phyloP scores from a whole-genome alignment of 2,329 filamentous ascomycete species.

The Monilinia polystroma region DNA sequence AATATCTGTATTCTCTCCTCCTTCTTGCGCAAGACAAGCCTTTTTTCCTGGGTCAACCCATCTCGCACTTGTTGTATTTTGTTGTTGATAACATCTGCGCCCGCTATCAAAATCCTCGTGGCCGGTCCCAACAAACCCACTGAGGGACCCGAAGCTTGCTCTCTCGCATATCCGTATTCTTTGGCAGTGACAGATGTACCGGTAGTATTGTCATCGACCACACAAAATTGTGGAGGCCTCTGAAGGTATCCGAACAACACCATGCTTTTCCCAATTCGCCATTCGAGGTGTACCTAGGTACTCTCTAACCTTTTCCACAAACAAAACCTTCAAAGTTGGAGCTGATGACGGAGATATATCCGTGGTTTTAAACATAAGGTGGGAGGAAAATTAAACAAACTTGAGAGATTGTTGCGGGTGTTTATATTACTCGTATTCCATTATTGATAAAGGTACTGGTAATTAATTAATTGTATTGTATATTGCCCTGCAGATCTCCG shows the following conservation, averaged over 20 bases:
- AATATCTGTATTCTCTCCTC: slow-evolving; percentile 63
- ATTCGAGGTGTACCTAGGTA: slow-evolving; percentile 4
- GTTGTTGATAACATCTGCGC: slow-evolving; percentile 34
- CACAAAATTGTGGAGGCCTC: slow-evolving; percentile 29
- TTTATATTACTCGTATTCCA: background rate
- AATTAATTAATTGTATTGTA: background rate
- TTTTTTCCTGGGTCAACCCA: slow-evolving; percentile 45
- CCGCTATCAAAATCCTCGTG: slow-evolving; percentile 32
- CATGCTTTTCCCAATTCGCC: slow-evolving; percentile 30
- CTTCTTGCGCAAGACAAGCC: slow-evolving; percentile 47
- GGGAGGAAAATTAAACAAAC: background rate
- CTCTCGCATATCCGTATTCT: slow-evolving; percentile 7
- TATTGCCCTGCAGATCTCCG: background rate
- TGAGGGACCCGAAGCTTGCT: slow-evolving; percentile 9
- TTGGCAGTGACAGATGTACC: background rate
- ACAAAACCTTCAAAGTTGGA: background rate
- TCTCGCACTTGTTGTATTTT: slow-evolving; percentile 35
- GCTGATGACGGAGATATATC: background rate
- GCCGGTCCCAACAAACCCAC: slow-evolving; percentile 35
- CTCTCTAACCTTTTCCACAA: background rate
- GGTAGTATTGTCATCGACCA: slow-evolving; percentile 26
- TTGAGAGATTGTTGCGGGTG: no score
- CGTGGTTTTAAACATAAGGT: background rate
- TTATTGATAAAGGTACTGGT: background rate
- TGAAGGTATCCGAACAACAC: slow-evolving; percentile 36